These are phyloP conservation scores for Cetradonia linearis DNA, from an alignment of 495 filamentous ascomycete species.

Conservation along the genomic window DNA sequence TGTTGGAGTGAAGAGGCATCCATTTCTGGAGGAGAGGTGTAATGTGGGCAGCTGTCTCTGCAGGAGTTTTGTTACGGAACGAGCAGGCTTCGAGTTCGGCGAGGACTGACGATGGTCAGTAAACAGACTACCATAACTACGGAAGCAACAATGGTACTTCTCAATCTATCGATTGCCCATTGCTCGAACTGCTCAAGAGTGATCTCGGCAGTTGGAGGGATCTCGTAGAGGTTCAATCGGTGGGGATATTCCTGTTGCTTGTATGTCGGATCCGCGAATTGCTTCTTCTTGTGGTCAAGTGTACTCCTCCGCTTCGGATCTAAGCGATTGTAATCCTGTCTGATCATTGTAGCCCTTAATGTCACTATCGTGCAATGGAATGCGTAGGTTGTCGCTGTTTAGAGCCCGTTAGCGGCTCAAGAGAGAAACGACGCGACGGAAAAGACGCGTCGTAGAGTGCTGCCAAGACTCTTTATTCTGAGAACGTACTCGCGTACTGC, in stretches of 20 bases:
- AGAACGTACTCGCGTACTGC: not conserved
- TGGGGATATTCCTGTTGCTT: conserved; percentile 68
- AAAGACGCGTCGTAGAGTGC: not conserved
- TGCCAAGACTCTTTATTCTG: not conserved
- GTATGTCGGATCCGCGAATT: conserved; percentile 66
- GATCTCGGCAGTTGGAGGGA: conserved; percentile 85
- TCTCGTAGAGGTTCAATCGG: conserved; percentile 83
- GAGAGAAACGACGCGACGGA: not conserved
- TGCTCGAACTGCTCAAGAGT: conserved; percentile 97
- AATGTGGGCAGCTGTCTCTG: conserved; percentile 72
- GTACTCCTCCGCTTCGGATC: conserved; percentile 68
- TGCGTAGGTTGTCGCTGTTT: not conserved
- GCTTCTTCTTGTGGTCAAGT: conserved; percentile 70
- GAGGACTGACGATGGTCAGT: conserved; percentile 50
- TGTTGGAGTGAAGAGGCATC: conserved; percentile 71
- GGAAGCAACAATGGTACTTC: conserved; percentile 40
- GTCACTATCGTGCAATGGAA: not conserved
- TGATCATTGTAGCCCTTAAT: conserved; percentile 45
- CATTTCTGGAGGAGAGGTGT: conserved; percentile 73
- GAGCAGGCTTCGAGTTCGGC: conserved; percentile 92
- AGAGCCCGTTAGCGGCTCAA: not conserved
- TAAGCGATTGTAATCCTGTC: conserved; percentile 60
- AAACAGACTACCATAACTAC: not conserved
- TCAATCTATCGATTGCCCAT: conserved; percentile 94
- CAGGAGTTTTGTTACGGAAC: conserved; percentile 75